A percentile compares a stretch with the other conserved stretches of the same genome.
Evolutionary conservation across 192 early-diverging fungal species (phyloP).

Genomic region (Coemansia sp.): DNA sequence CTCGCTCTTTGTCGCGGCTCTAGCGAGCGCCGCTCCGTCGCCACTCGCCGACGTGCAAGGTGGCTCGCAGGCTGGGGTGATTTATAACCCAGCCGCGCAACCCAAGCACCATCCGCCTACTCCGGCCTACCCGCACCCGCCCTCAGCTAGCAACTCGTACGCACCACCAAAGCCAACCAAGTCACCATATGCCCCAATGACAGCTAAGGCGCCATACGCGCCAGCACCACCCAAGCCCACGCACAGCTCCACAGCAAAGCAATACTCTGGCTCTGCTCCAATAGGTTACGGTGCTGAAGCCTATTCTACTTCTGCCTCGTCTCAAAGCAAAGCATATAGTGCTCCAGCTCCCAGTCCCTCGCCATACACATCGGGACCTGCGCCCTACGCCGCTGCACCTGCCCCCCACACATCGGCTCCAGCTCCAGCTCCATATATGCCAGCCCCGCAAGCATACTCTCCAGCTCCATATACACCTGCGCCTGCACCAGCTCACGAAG

Average conservation of each 20-base stretch:
- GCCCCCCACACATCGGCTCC: too few relatives aligned
- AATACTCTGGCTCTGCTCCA: neutral
- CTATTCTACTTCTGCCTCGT: too few relatives aligned
- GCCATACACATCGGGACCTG: too few relatives aligned
- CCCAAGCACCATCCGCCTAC: neutral
- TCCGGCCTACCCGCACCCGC: conserved; percentile 1
- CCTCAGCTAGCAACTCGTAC: neutral
- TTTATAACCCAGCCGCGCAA: neutral
- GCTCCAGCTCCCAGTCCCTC: too few relatives aligned
- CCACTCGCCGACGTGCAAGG: neutral
- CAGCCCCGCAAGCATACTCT: neutral
- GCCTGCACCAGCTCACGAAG: neutral
- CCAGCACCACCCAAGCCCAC: neutral
- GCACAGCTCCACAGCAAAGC: neutral
- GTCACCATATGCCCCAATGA: neutral
- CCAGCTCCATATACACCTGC: neutral
- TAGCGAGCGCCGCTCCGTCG: conserved; percentile 3
- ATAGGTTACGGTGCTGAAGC: too few relatives aligned
- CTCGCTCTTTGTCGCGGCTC: conserved; percentile 30
- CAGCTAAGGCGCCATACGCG: neutral
- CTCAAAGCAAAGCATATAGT: too few relatives aligned
- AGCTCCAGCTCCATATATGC: neutral
- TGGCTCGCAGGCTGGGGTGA: neutral
- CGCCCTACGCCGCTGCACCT: too few relatives aligned
- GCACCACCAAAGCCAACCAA: neutral